Conservation (phyloP, 805 yeast species). For the Candida insectalens region DNA sequence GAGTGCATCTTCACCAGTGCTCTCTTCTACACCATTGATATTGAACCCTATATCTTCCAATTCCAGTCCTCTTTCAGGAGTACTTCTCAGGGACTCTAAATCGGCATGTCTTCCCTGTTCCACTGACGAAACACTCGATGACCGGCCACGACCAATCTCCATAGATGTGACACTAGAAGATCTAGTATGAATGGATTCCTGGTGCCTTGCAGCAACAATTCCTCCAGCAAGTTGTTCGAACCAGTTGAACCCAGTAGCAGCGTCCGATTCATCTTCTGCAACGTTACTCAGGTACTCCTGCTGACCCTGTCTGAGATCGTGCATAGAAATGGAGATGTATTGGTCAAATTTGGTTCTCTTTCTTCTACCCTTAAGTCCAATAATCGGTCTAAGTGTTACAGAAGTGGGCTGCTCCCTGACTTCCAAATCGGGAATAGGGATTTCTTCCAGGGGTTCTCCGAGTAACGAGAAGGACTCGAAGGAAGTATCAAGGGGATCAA, state of each 20-base stretch:
- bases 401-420: background rate
- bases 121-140: background rate
- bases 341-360: background rate
- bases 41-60: constrained; percentile 3
- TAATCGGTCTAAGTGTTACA: background rate
- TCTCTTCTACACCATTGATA: background rate
- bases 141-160: constrained; percentile 8
- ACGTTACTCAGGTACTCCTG: too few species aligned
- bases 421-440: background rate
- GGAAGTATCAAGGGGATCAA: too few species aligned
- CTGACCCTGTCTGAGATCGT: too few species aligned
- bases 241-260: too few species aligned
- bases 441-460: background rate
- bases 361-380: background rate
- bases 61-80: constrained; percentile 2
- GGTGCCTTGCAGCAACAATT: too few species aligned
- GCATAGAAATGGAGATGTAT: too few species aligned
- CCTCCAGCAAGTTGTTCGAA: too few species aligned
- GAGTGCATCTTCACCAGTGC: constrained; percentile 5
- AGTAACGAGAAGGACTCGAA: too few species aligned
- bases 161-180: constrained; percentile 10
- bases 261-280: too few species aligned
- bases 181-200: too few species aligned
- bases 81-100: background rate
- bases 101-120: background rate